These are phyloP conservation scores for Syncephalis fuscata DNA, from an alignment of 371 early-diverging fungal genomes.

Conservation along the genomic window DNA sequence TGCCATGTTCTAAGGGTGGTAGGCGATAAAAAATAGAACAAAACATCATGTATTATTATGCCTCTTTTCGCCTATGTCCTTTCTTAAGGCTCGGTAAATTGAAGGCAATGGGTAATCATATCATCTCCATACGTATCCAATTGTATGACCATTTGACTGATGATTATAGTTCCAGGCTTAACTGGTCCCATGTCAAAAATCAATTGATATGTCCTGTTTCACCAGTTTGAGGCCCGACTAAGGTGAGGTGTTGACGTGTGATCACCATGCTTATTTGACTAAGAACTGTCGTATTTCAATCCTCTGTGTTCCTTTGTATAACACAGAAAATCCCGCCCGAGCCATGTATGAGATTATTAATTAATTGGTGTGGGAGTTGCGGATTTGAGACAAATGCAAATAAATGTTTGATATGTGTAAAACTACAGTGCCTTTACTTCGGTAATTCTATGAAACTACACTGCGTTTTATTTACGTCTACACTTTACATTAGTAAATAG, in stretches of 20 bases:
- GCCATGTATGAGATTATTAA: conserved; percentile 91
- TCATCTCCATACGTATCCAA: conserved; percentile 79
- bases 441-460: no score
- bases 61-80: no score
- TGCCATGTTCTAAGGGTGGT: no score
- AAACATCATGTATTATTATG: no score
- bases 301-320: conserved; percentile 83
- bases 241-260: conserved; percentile 65
- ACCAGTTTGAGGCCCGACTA: conserved; percentile 86
- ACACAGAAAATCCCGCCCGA: conserved; percentile 90
- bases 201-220: conserved; percentile 99
- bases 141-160: conserved; percentile 67
- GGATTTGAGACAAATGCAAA: no score
- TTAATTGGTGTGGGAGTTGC: conserved; percentile 6
- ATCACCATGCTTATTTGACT: conserved; percentile 90
- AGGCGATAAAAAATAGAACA: no score
- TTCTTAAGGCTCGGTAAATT: conserved; percentile 76
- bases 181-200: conserved; percentile 90
- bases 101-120: conserved; percentile 93
- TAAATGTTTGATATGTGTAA: no score
- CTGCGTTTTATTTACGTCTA: no score
- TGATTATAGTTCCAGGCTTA: conserved; percentile 55
- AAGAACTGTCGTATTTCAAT: conserved; percentile 94
- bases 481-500: no score
- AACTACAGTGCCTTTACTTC: no score